phyloP scores from a whole-genome alignment of 2,329 filamentous ascomycete genomes.

The Celoporthe dispersa region DNA sequence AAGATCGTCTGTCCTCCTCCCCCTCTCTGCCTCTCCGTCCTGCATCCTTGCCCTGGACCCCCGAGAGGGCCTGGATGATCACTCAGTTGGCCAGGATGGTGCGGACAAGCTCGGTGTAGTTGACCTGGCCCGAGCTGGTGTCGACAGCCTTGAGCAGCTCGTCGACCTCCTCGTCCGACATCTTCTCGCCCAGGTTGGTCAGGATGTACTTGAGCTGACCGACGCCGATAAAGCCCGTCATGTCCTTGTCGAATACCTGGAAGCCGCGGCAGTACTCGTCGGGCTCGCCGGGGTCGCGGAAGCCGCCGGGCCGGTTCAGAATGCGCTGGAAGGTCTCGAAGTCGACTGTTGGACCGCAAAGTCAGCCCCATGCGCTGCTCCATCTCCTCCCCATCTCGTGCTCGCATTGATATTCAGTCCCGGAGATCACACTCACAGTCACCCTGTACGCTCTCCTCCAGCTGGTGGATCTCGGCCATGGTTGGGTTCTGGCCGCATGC shows the following conservation, averaged over 20 bases:
- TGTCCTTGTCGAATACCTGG: slow-evolving; percentile 99
- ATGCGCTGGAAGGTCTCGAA: slow-evolving; percentile 97
- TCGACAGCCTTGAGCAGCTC: slow-evolving; percentile 98
- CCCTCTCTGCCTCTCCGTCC: slow-evolving; percentile 5
- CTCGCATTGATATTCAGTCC: not conserved
- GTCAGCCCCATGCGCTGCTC: slow-evolving; percentile 25
- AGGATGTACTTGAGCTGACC: slow-evolving; percentile 98
- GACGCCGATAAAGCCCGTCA: slow-evolving; percentile 96
- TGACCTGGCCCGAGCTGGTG: slow-evolving; percentile 93
- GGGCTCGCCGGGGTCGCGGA: slow-evolving; percentile 96
- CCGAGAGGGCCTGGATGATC: not conserved
- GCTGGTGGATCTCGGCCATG: slow-evolving; percentile 85
- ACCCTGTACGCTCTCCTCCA: slow-evolving; percentile 86
- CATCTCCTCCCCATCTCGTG: not conserved
- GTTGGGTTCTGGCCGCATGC: slow-evolving; percentile 99
- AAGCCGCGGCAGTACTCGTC: slow-evolving; percentile 99
- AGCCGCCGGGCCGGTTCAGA: slow-evolving; percentile 95
- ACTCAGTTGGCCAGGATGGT: slow-evolving; percentile 83
- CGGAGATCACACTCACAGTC: slow-evolving; percentile 76
- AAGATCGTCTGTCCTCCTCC: not conserved
- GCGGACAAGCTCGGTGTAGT: slow-evolving; percentile 90
- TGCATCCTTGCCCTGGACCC: not conserved
- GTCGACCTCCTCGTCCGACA: slow-evolving; percentile 98
- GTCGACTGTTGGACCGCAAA: slow-evolving; percentile 68
- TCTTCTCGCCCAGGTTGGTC: slow-evolving; percentile 98